A percentile compares a stretch with the other conserved stretches of the same genome.
phyloP scores from a whole-genome alignment of 179 eudicot genomes.

The Vitellaria paradoxa region DNA sequence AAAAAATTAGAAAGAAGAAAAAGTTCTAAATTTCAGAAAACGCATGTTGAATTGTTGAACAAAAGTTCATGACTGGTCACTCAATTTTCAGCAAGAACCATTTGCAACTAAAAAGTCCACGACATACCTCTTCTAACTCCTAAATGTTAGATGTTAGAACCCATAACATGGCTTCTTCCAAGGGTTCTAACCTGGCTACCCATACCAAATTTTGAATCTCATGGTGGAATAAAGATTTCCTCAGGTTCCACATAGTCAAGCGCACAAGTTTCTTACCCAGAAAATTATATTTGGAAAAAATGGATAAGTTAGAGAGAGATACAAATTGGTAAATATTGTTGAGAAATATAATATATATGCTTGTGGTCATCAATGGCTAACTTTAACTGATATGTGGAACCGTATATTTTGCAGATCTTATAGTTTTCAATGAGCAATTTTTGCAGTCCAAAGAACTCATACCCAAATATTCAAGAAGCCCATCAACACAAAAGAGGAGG shows the following conservation, averaged over 20 bases:
- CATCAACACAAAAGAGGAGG: too few species aligned
- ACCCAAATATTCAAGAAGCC: background rate
- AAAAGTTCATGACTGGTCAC: background rate
- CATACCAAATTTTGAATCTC: background rate
- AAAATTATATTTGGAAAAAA: background rate
- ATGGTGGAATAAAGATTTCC: background rate
- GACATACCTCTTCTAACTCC: background rate
- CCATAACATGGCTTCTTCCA: background rate
- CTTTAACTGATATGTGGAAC: background rate
- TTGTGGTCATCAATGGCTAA: background rate
- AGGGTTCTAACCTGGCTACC: too few species aligned
- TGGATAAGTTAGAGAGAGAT: background rate
- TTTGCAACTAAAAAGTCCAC: background rate
- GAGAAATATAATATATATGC: too few species aligned
- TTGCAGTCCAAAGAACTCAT: background rate
- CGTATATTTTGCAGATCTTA: background rate
- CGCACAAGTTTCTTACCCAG: background rate
- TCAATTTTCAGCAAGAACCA: background rate
- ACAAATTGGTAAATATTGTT: background rate
- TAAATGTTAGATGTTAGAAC: background rate
- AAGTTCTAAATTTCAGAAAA: background rate
- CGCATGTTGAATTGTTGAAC: background rate
- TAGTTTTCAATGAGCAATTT: background rate
- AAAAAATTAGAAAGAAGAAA: background rate
- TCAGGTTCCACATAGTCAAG: background rate